Percentiles rank a stretch among this genome's conserved stretches.
These are phyloP conservation scores for Laburnicola sp. DNA, from an alignment of 2,329 filamentous ascomycete genomes.

Conservation along the genomic window DNA sequence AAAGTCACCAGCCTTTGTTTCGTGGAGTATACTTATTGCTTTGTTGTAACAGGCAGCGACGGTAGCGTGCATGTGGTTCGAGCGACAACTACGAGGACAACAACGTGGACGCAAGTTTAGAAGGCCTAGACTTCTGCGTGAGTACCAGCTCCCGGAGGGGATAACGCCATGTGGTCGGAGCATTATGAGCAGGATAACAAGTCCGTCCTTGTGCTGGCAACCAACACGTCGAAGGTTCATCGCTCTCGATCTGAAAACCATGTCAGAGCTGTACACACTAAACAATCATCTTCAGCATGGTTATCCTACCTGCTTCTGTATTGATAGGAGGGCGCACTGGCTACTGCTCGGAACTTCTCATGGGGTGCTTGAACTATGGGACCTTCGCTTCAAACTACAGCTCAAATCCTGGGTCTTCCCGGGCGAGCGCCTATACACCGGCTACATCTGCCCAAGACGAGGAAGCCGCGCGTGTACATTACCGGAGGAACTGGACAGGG, in stretches of 20 bases:
- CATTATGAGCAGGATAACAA: conserved; percentile 82
- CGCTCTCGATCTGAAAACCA: conserved; percentile 83
- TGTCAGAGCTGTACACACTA: conserved; percentile 78
- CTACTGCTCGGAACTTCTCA: conserved; percentile 88
- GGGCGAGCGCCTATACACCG: conserved; percentile 77
- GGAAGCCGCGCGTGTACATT: conserved; percentile 83
- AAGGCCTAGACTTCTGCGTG: conserved; percentile 71
- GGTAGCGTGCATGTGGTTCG: conserved; percentile 82
- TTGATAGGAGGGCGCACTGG: conserved; percentile 87
- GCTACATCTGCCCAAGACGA: conserved; percentile 68
- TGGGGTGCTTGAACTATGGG: conserved; percentile 92
- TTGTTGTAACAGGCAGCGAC: conserved; percentile 86
- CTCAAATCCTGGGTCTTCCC: conserved; percentile 87
- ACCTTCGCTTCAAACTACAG: conserved; percentile 88
- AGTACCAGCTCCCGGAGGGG: conserved; percentile 73
- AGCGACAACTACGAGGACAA: conserved; percentile 63
- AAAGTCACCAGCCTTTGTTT: conserved; percentile 84
- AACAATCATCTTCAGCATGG: conserved; percentile 91
- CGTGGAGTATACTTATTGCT: conserved; percentile 90
- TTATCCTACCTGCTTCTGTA: conserved; percentile 85
- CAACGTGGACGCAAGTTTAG: conserved; percentile 68
- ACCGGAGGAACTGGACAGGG: conserved; percentile 84
- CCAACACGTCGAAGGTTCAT: conserved; percentile 84
- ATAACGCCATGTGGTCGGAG: conserved; percentile 87
- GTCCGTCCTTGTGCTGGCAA: conserved; percentile 84